A percentile compares a stretch with the other conserved stretches of the same genome.
These are phyloP conservation scores for Avena eriantha DNA, from an alignment of 176 grass and related monocot genomes.

Conservation along the genomic window DNA sequence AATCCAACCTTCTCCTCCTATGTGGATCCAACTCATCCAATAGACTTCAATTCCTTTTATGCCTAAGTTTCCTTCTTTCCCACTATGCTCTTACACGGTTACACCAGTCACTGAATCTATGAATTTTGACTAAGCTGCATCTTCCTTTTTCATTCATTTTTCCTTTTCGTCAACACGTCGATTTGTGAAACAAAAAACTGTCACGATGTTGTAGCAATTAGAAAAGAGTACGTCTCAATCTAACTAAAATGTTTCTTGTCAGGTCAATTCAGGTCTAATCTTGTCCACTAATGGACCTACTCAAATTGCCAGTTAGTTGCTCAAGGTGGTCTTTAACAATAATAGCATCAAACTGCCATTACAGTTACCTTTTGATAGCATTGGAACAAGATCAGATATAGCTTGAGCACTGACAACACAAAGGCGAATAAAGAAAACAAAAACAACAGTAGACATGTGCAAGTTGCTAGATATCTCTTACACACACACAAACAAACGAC, in stretches of 20 bases:
- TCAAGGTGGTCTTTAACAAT: conserved; percentile 41
- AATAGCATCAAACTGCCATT: conserved; percentile 31
- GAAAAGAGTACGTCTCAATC: conserved; percentile 26
- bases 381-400: conserved; percentile 20
- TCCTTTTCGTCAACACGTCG: conserved; percentile 14
- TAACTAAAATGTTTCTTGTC: conserved; percentile 26
- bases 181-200: conserved; percentile 21
- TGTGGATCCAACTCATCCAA: conserved; percentile 44
- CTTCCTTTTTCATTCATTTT: background rate
- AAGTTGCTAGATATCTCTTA: background rate
- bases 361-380: conserved; percentile 13
- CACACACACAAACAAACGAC: too few species aligned
- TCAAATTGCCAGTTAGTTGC: conserved; percentile 39
- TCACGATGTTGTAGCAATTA: conserved; percentile 17
- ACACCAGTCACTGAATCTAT: background rate
- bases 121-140: conserved; percentile 30
- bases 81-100: background rate
- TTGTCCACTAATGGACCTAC: conserved; percentile 41
- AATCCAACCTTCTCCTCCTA: conserved; percentile 48
- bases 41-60: conserved; percentile 23
- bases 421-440: background rate
- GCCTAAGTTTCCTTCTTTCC: conserved; percentile 27
- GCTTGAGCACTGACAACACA: background rate
- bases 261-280: conserved; percentile 54
- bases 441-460: background rate